Percentiles rank a stretch among this genome's conserved stretches.
Conservation (phyloP, 306 rosid species). For the Trifolium fragiferum region DNA sequence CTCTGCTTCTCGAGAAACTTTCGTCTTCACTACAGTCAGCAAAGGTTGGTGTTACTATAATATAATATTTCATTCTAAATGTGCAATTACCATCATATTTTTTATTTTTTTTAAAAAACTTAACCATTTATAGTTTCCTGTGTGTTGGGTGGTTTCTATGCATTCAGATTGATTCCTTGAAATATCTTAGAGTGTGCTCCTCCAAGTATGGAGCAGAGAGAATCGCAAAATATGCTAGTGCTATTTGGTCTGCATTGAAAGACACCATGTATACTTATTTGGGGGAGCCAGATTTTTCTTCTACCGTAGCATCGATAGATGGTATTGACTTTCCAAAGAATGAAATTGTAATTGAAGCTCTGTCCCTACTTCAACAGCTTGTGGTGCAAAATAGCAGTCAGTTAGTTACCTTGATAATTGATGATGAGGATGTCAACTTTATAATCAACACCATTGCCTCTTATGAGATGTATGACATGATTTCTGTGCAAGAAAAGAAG, state of each 20-base stretch:
- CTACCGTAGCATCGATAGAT: slow-evolving; percentile 49
- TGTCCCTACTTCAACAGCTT: slow-evolving; percentile 73
- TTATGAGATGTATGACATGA: slow-evolving; percentile 52
- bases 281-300: slow-evolving; percentile 56
- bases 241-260: slow-evolving; percentile 79
- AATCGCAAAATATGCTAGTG: slow-evolving; percentile 67
- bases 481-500: slow-evolving; percentile 69
- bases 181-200: slow-evolving; percentile 73
- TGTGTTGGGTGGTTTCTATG: slow-evolving; percentile 38
- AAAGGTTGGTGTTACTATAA: slow-evolving; percentile 66
- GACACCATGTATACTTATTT: slow-evolving; percentile 60
- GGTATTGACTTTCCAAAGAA: slow-evolving; percentile 68
- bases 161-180: slow-evolving; percentile 86
- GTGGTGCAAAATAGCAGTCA: slow-evolving; percentile 60
- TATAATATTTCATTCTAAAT: slow-evolving; percentile 29
- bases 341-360: slow-evolving; percentile 72
- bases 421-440: slow-evolving; percentile 70
- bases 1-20: slow-evolving; percentile 90
- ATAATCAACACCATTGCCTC: slow-evolving; percentile 59
- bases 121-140: slow-evolving; percentile 17
- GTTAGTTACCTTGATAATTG: slow-evolving; percentile 62
- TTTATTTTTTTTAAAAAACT: slow-evolving; percentile 7
- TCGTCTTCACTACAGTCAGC: slow-evolving; percentile 79
- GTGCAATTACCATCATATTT: slow-evolving; percentile 12
- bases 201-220: slow-evolving; percentile 80